Percentiles rank a stretch among this genome's conserved stretches.
phyloP scores from a whole-genome alignment of 257 asterid species.

The Jaltomata sinuosa region DNA sequence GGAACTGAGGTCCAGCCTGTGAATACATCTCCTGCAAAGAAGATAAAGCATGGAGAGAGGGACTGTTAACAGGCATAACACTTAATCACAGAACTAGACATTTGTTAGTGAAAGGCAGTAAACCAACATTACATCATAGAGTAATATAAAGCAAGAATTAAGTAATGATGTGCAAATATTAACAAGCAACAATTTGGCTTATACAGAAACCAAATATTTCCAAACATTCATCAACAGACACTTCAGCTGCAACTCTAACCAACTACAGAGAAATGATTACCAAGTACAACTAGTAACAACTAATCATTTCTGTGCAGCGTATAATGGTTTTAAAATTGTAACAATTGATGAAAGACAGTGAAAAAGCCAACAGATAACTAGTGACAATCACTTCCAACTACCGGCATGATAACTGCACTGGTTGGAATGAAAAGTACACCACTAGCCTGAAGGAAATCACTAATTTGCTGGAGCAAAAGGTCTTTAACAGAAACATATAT shows the following conservation, averaged over 20 bases:
- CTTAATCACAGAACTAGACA: neutral
- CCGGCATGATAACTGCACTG: neutral
- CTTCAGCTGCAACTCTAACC: neutral
- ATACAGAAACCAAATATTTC: neutral
- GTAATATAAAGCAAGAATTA: neutral
- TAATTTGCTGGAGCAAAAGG: neutral
- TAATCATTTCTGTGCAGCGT: neutral
- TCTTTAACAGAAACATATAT: neutral
- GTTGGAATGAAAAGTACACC: neutral
- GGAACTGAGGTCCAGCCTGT: slow-evolving; percentile 88
- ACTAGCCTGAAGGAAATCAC: neutral
- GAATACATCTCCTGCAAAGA: slow-evolving; percentile 81
- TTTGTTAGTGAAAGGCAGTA: neutral
- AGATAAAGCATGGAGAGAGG: neutral
- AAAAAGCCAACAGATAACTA: neutral
- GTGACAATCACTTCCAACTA: neutral
- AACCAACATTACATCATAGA: neutral
- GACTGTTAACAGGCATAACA: neutral
- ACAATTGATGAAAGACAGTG: neutral
- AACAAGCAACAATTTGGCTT: neutral
- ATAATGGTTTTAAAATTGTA: neutral
- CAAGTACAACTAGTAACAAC: neutral
- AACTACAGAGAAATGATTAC: neutral
- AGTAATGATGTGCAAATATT: neutral
- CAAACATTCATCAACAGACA: neutral